Conservation (phyloP, 805 yeast genomes). For the Peterozyma toletana region DNA sequence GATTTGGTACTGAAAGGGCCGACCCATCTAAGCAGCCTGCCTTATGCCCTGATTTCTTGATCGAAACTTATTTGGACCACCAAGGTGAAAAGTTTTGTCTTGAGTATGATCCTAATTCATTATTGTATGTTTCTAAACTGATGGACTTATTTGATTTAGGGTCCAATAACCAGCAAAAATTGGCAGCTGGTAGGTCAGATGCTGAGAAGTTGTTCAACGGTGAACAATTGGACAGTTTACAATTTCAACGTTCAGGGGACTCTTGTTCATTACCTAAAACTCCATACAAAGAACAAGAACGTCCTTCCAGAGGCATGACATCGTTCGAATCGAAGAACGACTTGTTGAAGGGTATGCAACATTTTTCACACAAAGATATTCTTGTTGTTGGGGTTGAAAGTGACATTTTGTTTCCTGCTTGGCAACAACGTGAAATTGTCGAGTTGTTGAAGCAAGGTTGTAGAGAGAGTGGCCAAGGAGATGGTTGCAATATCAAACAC, state of each 20-base stretch:
- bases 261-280: conserved; percentile 35
- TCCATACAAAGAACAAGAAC: conserved; percentile 49
- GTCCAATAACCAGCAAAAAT: conserved; percentile 32
- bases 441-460: conserved; percentile 40
- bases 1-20: conserved; percentile 85
- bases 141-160: conserved; percentile 93
- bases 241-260: conserved; percentile 19
- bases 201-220: conserved; percentile 25
- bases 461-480: conserved; percentile 21
- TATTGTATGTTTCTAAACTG: conserved; percentile 82
- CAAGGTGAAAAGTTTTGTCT: conserved; percentile 91
- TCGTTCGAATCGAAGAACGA: conserved; percentile 55
- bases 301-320: conserved; percentile 32
- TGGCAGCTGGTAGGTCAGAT: conserved; percentile 30
- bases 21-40: conserved; percentile 78
- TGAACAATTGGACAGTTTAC: conserved; percentile 18
- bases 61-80: conserved; percentile 90
- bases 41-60: conserved; percentile 85
- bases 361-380: conserved; percentile 56
- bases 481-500: conserved; percentile 40
- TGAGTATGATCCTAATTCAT: conserved; percentile 86
- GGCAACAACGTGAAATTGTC: conserved; percentile 87
- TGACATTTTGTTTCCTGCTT: conserved; percentile 84
- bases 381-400: conserved; percentile 89
- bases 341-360: conserved; percentile 55